A percentile compares a stretch with the other conserved stretches of the same genome.
Conservation (phyloP, 73 alveolate species). For the Stentor coeruleus region DNA sequence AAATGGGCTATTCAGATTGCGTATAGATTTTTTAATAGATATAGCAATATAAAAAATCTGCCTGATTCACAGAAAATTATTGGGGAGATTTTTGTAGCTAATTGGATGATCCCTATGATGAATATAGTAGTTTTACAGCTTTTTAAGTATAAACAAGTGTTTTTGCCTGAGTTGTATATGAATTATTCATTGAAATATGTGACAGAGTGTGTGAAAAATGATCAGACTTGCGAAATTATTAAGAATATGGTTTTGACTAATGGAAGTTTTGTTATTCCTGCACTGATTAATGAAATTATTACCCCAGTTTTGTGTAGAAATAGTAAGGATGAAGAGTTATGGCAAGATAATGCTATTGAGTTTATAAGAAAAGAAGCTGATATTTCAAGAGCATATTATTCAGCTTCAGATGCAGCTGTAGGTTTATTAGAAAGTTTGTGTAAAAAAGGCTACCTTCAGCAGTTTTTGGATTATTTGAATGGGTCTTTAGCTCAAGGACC, state of each 20-base stretch:
- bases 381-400: not conserved
- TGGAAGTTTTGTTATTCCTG: not conserved
- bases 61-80: not conserved
- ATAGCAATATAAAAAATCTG: not conserved
- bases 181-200: not conserved
- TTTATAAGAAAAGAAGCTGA: slow-evolving; percentile 5
- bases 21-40: not conserved
- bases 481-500: slow-evolving; percentile 15
- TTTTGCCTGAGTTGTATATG: not conserved
- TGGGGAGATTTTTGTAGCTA: not conserved
- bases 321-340: not conserved
- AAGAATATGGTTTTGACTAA: not conserved
- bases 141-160: not conserved
- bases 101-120: not conserved
- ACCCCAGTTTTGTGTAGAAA: not conserved
- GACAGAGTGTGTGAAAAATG: not conserved
- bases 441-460: not conserved
- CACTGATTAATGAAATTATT: not conserved
- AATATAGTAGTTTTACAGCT: not conserved
- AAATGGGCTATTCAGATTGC: not conserved
- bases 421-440: not conserved
- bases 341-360: slow-evolving; percentile 21
- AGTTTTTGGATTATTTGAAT: not conserved
- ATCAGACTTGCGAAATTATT: not conserved
- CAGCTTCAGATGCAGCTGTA: slow-evolving; percentile 7